Evolutionary conservation across 805 yeast genomes (phyloP), one percentile per base, ranked within the genome.

Genomic region (Kuraishia borneana): DNA sequence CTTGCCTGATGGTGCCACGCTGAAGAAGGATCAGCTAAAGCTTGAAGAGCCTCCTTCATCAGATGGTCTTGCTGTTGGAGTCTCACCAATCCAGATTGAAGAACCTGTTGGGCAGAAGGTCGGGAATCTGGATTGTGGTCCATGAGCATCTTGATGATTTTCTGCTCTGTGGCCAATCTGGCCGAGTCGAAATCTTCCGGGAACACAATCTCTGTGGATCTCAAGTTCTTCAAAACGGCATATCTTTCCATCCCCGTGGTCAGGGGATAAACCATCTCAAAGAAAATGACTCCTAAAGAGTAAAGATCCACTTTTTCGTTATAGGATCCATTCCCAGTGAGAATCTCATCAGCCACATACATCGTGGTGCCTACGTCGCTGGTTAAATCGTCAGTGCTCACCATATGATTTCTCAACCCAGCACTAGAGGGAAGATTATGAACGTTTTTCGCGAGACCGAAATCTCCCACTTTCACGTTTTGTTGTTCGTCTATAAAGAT

Each of bases 281-380:
- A 92, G 50, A 92, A 85, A 1, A 92, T 92, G 23, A 92, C 75
- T 3, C 99, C 99, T 27, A 92, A 58, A 0, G 98, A 87, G 52
- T 87, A 92, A 82, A 92, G 79, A 53, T 92, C 99, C 26, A 92
- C 94, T 45, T 92, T 92, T 42, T 83, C 95, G 50, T 89, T 79
- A 52, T 92, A 92, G n/a, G 69, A 62, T 3, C 79, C 79, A 30
- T 63, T 65, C 1, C 92, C 92, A 13, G 70, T 64, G 6, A 83
- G 62, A 1, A 89, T 89, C 51, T 92, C 98, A 13, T 74, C 73
- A 0, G 98, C 98, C 31, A 89, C 92, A 50, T 92, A 92, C 21
- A 89, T 68, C 1, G 94, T 78, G 0, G 99, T 92, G 4, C 99
- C 99, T 18, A 92, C 85, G 20, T 87, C 88, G 0, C 95, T 81